Evolutionary conservation across 2,329 filamentous ascomycete species (phyloP), one percentile per base, ranked within the genome.

Genomic region (Purpureocillium takamizusanense): DNA sequence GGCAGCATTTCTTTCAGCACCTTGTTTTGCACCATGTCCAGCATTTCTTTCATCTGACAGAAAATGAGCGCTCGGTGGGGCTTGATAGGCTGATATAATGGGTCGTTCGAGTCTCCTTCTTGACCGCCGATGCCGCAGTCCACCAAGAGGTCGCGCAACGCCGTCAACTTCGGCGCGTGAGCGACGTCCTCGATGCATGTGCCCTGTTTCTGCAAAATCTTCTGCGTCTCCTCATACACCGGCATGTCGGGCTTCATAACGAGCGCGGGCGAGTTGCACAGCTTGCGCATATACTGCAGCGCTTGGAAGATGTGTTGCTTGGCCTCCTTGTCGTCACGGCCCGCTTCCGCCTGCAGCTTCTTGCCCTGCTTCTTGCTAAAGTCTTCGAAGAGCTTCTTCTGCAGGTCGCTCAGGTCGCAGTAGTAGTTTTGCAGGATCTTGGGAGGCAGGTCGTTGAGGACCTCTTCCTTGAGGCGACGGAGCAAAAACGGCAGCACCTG

Each of bases 401-500:
- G 92, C 37, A 98, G 68, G 40, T 98, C 92, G 52, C 87, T 95
- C 14, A 95, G 80, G 54, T 98, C 92, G 60, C 92, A 98, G 65
- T 98, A 98, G 67, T 98, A 98, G 61, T 98, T 98, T 59, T 98
- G 92, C 37, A 98, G 68, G 52, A 98, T 98, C 78, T 98, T 98
- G 7, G 92, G 92, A 2, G 92, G 92, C 8, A 98, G 70, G 53
- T 98, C 92, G 50, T 98, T 86, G 42, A 98, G 71, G 14, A 98
- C 92, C 60, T 98, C 92, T 63, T 98, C 92, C 65, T 98, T 98
- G 50, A 98, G 74, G 51, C 92, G 89, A 43, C 92, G 86, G 30
- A 98, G 76, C 44, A 98, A 70, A 80, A 98, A 98, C 1, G 92
- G 92, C 27, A 98, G 68, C 2, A 98, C 94, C 57, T 98, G 92